A percentile compares a stretch with the other conserved stretches of the same genome.
Conservation (phyloP, 495 filamentous ascomycete genomes). For the Halenospora varia region DNA sequence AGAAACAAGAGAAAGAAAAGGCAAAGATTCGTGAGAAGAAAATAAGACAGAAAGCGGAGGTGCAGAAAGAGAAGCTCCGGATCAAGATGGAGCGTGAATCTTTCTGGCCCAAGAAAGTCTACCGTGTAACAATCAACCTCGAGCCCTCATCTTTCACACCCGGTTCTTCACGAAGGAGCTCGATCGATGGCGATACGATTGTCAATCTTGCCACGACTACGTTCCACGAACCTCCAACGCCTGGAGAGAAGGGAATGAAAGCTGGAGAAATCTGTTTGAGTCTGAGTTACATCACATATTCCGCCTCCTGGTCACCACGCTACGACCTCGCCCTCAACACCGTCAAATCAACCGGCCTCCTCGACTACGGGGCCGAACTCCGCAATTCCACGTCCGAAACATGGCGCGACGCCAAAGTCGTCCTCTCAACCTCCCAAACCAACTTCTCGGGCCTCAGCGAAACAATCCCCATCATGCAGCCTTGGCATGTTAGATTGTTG, state of each 20-base stretch:
- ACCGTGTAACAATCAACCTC: slow-evolving; percentile 53
- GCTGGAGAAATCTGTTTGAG: slow-evolving; percentile 38
- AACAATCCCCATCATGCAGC: slow-evolving; percentile 48
- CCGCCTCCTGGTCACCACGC: slow-evolving; percentile 59
- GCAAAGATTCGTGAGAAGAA: slow-evolving; percentile 36
- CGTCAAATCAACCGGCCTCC: slow-evolving; percentile 43
- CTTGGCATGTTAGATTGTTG: slow-evolving; percentile 55
- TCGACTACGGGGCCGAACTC: slow-evolving; percentile 63
- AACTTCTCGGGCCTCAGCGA: slow-evolving; percentile 58
- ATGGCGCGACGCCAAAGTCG: slow-evolving; percentile 62
- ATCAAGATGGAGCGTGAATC: slow-evolving; percentile 45
- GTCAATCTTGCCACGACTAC: slow-evolving; percentile 21
- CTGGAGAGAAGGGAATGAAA: slow-evolving; percentile 8
- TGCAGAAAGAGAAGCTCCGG: slow-evolving; percentile 42
- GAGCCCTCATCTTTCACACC: slow-evolving; percentile 50
- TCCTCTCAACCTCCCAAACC: slow-evolving; percentile 65
- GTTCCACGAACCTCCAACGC: slow-evolving; percentile 23
- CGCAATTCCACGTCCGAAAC: slow-evolving; percentile 62
- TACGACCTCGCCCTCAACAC: slow-evolving; percentile 64
- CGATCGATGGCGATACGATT: slow-evolving; percentile 38
- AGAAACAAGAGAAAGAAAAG: slow-evolving; percentile 34
- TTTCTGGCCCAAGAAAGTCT: slow-evolving; percentile 57
- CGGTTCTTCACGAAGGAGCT: slow-evolving; percentile 50
- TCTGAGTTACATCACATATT: slow-evolving; percentile 59
- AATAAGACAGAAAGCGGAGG: slow-evolving; percentile 37